A percentile compares a stretch with the other conserved stretches of the same genome.
These are phyloP conservation scores for Lachnellula occidentalis DNA, from an alignment of 2,329 filamentous ascomycete genomes.

Conservation along the genomic window DNA sequence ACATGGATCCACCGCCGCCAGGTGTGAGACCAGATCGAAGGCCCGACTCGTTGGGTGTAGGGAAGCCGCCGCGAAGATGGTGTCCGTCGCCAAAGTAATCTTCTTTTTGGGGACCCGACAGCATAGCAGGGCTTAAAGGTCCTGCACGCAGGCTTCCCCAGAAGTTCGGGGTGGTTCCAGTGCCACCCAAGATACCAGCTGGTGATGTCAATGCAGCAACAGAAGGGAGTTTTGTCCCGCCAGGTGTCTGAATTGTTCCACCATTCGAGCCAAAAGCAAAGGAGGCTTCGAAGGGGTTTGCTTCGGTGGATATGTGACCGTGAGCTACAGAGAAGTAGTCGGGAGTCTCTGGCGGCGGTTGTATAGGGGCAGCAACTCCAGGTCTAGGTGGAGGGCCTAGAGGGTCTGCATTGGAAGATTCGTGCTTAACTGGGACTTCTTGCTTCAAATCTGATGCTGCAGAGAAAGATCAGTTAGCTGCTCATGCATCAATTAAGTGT, in stretches of 20 bases:
- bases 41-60: constrained; percentile 94
- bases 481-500: background rate
- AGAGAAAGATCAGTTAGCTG: background rate
- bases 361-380: constrained; percentile 29
- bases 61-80: constrained; percentile 75
- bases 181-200: constrained; percentile 65
- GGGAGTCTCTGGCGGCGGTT: constrained; percentile 49
- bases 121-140: constrained; percentile 94
- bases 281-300: constrained; percentile 95
- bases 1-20: constrained; percentile 94
- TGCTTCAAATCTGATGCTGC: constrained; percentile 41
- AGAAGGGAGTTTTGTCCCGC: constrained; percentile 76
- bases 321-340: constrained; percentile 65
- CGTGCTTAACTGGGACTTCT: constrained; percentile 38
- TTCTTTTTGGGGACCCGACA: constrained; percentile 70
- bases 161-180: constrained; percentile 66
- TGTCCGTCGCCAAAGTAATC: constrained; percentile 86
- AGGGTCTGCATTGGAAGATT: constrained; percentile 54
- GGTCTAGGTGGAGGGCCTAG: constrained; percentile 68
- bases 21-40: constrained; percentile 87
- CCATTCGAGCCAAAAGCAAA: constrained; percentile 54
- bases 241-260: constrained; percentile 65
- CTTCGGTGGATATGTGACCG: constrained; percentile 64
- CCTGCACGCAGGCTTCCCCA: constrained; percentile 87
- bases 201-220: constrained; percentile 90